Base-by-base conservation (phyloP, 495 filamentous ascomycete species). In the Aspergillus egyptiacus region DNA sequence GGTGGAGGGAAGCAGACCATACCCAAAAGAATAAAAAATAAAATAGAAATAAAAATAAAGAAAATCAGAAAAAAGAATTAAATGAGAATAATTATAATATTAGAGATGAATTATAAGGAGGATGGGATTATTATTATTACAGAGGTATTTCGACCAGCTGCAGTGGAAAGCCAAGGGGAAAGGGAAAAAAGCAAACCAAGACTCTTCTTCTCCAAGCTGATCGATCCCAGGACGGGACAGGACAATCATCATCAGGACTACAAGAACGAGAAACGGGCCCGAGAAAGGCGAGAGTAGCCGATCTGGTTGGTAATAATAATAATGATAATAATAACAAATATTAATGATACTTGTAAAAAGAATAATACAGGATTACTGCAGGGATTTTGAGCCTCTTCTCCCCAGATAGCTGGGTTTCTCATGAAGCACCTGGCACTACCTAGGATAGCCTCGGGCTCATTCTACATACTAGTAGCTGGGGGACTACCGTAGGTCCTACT, bases 301-400 rank as follows among this genome's bases (percentile, higher is more conserved):
- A 40, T 20, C 15, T 43, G 33, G 23, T 14, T 37, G 39, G n/a
- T n/a, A n/a, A n/a, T n/a, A n/a, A n/a, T n/a, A n/a, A n/a, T n/a
- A n/a, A n/a, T n/a, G n/a, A n/a, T n/a, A n/a, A n/a, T n/a, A n/a
- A n/a, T n/a, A n/a, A n/a, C n/a, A n/a, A n/a, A n/a, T n/a, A n/a
- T n/a, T n/a, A n/a, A n/a, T n/a, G n/a, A n/a, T n/a, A n/a, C n/a
- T n/a, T n/a, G n/a, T n/a, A n/a, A n/a, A n/a, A n/a, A n/a, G n/a
- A n/a, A n/a, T n/a, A n/a, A n/a, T n/a, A n/a, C 30, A n/a, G 11
- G 30, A 7, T 36, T 36, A 36, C 13, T 39, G 36, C 22, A 39
- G 20, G 33, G 39, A 19, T 46, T 48, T 53, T 50, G 53, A 55
- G 53, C 53, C 53, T 55, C 53, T 43, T 55, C 35, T 39, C 36